Conservation (phyloP, 1,284 basidiomycete species). For the Ceratorhiza oryzae-sativae region DNA sequence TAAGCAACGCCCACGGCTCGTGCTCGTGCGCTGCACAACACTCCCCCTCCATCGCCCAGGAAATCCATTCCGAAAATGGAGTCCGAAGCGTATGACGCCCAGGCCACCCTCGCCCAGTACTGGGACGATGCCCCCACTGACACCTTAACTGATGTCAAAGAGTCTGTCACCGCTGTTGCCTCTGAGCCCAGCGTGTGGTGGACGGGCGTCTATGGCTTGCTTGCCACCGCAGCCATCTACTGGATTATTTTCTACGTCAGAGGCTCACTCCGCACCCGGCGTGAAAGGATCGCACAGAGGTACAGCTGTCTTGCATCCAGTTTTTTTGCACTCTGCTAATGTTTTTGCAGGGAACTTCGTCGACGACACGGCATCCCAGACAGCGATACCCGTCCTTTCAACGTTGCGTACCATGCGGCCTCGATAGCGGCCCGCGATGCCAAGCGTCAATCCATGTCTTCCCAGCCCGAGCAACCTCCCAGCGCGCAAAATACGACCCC, state of each 20-base stretch:
- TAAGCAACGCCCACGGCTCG: slow-evolving; percentile 14
- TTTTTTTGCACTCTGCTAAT: slow-evolving; percentile 4
- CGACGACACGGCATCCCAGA: slow-evolving; percentile 81
- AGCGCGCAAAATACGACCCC: not conserved
- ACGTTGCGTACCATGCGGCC: slow-evolving; percentile 75
- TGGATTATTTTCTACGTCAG: slow-evolving; percentile 6
- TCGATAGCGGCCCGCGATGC: slow-evolving; percentile 51
- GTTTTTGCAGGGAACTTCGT: slow-evolving; percentile 59
- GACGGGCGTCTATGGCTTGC: not conserved
- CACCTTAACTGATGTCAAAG: slow-evolving; percentile 20
- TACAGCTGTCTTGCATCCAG: not conserved
- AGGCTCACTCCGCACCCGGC: not conserved
- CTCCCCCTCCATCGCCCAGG: not conserved
- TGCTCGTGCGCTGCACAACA: slow-evolving; percentile 21
- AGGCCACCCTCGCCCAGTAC: slow-evolving; percentile 35
- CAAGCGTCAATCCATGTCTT: slow-evolving; percentile 8
- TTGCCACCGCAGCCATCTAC: not conserved
- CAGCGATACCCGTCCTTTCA: slow-evolving; percentile 77
- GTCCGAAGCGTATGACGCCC: slow-evolving; percentile 14
- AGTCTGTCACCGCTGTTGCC: not conserved
- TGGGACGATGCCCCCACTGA: slow-evolving; percentile 27
- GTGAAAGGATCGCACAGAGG: slow-evolving; percentile 14
- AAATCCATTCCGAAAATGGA: slow-evolving; percentile 17
- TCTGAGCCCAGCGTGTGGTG: not conserved
- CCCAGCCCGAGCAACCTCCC: not conserved